Percentiles rank a stretch among this genome's conserved stretches.
These are phyloP conservation scores for Boletellus sp. DNA, from an alignment of 768 basidiomycete species.

Conservation along the genomic window DNA sequence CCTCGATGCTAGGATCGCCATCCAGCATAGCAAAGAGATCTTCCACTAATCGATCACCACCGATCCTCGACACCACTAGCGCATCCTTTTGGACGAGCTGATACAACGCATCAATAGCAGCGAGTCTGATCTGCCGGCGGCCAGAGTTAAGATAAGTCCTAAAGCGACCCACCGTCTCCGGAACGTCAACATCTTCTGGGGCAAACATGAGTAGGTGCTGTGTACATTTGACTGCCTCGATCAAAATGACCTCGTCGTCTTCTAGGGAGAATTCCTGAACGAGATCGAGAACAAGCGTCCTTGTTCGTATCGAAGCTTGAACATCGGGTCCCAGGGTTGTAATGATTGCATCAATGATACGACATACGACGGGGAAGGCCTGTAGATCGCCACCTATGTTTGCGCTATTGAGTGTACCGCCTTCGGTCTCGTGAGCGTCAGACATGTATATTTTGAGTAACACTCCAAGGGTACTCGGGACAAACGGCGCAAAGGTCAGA, in stretches of 20 bases:
- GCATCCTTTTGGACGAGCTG: slow-evolving; percentile 97
- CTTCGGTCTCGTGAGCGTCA: slow-evolving; percentile 91
- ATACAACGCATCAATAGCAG: slow-evolving; percentile 93
- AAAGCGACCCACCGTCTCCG: slow-evolving; percentile 75
- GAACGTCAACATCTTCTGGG: slow-evolving; percentile 77
- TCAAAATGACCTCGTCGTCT: slow-evolving; percentile 80
- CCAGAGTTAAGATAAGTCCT: slow-evolving; percentile 75
- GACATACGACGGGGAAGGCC: slow-evolving; percentile 86
- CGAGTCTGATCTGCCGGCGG: slow-evolving; percentile 82
- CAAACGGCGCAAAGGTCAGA: slow-evolving; percentile 85
- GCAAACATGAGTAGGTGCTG: slow-evolving; percentile 98
- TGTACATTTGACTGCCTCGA: slow-evolving; percentile 93
- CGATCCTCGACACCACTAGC: slow-evolving; percentile 83
- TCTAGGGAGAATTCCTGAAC: slow-evolving; percentile 84
- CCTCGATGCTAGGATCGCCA: slow-evolving; percentile 90
- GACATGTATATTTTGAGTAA: slow-evolving; percentile 84
- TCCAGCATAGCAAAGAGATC: slow-evolving; percentile 94
- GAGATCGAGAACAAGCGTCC: slow-evolving; percentile 79
- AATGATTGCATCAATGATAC: slow-evolving; percentile 89
- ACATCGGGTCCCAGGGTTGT: slow-evolving; percentile 94
- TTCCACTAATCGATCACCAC: slow-evolving; percentile 91
- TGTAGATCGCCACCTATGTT: slow-evolving; percentile 90
- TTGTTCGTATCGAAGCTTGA: slow-evolving; percentile 76
- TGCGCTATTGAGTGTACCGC: slow-evolving; percentile 75
- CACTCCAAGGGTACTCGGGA: slow-evolving; percentile 85